phyloP scores from a whole-genome alignment of 305 asterid species.

The Caryopteris hybrid region DNA sequence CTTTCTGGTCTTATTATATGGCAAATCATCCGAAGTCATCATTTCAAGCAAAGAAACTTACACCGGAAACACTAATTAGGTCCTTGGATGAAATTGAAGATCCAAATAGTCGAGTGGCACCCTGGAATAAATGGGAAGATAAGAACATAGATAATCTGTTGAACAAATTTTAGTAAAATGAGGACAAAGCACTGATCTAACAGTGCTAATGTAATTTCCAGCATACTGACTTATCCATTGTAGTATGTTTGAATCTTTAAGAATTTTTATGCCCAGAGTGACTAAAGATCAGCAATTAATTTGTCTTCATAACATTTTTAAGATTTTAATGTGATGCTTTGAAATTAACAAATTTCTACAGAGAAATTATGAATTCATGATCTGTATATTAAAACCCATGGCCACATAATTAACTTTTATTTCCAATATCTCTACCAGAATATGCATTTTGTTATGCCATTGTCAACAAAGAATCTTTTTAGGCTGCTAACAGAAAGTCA shows the following conservation, averaged over 20 bases:
- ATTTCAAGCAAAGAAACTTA: constrained; percentile 34
- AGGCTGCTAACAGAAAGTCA: neutral
- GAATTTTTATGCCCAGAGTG: neutral
- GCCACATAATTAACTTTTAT: neutral
- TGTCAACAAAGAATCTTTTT: neutral
- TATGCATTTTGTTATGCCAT: neutral
- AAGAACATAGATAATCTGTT: constrained; percentile 2
- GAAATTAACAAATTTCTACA: neutral
- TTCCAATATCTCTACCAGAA: neutral
- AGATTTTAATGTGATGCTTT: neutral
- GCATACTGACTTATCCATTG: neutral
- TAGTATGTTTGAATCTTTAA: neutral
- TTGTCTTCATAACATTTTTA: neutral
- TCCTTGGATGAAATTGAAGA: constrained; percentile 78
- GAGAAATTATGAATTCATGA: neutral
- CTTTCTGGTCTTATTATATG: neutral
- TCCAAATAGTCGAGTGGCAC: constrained; percentile 97
- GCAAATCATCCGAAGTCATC: constrained; percentile 3
- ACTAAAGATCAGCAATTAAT: neutral
- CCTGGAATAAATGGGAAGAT: constrained; percentile 48
- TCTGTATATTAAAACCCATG: neutral
- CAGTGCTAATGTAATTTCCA: neutral
- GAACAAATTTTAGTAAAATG: neutral
- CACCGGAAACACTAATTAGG: constrained; percentile 87
- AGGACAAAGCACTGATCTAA: constrained; percentile 9